A percentile compares a stretch with the other conserved stretches of the same genome.
Evolutionary conservation across 179 eudicot species (phyloP).

Genomic region (Silene vulgaris): DNA sequence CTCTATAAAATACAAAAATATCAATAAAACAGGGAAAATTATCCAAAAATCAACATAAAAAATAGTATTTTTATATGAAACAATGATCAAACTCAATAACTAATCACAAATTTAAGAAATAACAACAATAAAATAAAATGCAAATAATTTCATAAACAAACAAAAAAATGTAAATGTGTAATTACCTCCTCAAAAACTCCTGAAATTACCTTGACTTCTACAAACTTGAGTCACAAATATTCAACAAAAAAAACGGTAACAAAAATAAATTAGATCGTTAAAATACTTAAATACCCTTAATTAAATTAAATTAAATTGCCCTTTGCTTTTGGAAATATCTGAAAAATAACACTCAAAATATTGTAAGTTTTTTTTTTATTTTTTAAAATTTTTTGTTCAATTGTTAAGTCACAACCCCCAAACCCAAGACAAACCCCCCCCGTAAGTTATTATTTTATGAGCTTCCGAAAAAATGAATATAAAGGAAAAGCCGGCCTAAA

Average conservation of each 20-base stretch:
- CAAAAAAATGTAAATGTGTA: not conserved
- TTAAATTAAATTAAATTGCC: not conserved
- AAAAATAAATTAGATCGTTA: conserved; percentile 8
- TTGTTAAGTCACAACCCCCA: conserved; percentile 7
- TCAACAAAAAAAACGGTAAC: not conserved
- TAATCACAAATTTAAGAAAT: not conserved
- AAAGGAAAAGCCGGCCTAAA: conserved; percentile 17
- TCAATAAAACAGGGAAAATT: conserved; percentile 18
- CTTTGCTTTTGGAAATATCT: not conserved
- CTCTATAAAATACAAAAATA: not conserved
- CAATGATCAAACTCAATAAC: conserved; percentile 14
- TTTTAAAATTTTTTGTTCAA: not conserved
- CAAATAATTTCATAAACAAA: not conserved
- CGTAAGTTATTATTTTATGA: conserved; percentile 14
- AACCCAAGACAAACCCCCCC: conserved; percentile 14
- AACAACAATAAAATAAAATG: conserved; percentile 7
- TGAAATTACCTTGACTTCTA: conserved; percentile 7
- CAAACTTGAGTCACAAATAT: not conserved
- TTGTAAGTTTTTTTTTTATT: not conserved
- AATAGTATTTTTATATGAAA: not conserved
- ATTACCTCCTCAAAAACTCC: conserved; percentile 16
- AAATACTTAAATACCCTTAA: not conserved
- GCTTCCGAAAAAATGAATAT: not conserved
- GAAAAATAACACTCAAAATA: conserved; percentile 7
- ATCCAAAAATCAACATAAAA: not conserved